phyloP scores from a whole-genome alignment of 805 yeast genomes.

The Teunomyces barrocoloradensis region DNA sequence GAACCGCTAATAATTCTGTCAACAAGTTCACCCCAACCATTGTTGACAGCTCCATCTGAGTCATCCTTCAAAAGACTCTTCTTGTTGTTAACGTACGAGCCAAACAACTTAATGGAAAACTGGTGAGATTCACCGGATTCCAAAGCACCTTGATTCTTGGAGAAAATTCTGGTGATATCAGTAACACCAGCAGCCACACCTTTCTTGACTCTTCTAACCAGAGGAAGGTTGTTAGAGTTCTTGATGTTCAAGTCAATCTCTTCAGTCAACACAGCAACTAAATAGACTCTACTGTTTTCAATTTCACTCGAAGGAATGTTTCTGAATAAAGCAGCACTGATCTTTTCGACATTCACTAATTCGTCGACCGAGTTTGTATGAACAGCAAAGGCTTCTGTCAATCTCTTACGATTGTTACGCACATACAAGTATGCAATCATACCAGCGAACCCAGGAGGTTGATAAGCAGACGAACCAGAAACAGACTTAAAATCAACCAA shows the following conservation, averaged over 20 bases:
- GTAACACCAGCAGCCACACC: constrained; percentile 89
- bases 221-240: constrained; percentile 19
- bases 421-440: constrained; percentile 72
- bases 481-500: constrained; percentile 76
- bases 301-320: constrained; percentile 70
- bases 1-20: constrained; percentile 78
- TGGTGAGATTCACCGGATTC: constrained; percentile 65
- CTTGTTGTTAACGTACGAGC: constrained; percentile 56
- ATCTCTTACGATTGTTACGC: constrained; percentile 57
- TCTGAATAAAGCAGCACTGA: constrained; percentile 76
- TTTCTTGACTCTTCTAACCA: constrained; percentile 51
- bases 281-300: constrained; percentile 61
- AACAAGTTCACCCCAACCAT: constrained; percentile 88
- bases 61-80: constrained; percentile 21
- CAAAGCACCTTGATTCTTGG: constrained; percentile 58
- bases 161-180: constrained; percentile 76
- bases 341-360: constrained; percentile 55
- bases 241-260: constrained; percentile 47
- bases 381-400: constrained; percentile 80
- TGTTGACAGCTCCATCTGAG: constrained; percentile 31
- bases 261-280: constrained; percentile 76
- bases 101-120: constrained; percentile 67
- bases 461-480: constrained; percentile 51
- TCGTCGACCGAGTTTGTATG: constrained; percentile 58
- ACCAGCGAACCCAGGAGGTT: constrained; percentile 67